These are phyloP conservation scores for Mallotus repandus DNA, from an alignment of 441 rosid species.

Conservation along the genomic window DNA sequence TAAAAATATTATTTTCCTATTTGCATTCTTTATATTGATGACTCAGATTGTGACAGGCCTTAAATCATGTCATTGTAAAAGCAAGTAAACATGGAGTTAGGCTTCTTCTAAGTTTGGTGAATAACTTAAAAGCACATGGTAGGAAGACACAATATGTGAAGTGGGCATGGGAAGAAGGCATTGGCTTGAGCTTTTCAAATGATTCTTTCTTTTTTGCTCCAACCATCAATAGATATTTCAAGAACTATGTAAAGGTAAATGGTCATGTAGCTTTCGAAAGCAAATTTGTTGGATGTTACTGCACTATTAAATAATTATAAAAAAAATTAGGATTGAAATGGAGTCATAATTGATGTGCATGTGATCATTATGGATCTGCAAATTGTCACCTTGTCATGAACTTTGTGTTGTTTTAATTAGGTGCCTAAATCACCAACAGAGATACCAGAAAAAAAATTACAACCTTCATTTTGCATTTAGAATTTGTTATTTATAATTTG, in stretches of 20 bases:
- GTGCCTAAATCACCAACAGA: no score
- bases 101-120: slow-evolving; percentile 79
- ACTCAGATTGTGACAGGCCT: slow-evolving; percentile 51
- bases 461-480: no score
- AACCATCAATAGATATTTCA: slow-evolving; percentile 80
- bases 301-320: not conserved
- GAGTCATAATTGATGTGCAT: no score
- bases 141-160: slow-evolving; percentile 91
- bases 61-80: slow-evolving; percentile 89
- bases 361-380: no score
- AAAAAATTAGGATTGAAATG: not conserved
- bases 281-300: not conserved
- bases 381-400: no score
- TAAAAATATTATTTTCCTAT: no score
- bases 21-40: slow-evolving; percentile 12
- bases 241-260: slow-evolving; percentile 64
- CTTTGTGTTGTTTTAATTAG: no score
- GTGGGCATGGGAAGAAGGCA: slow-evolving; percentile 96
- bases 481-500: no score
- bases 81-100: slow-evolving; percentile 66
- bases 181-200: slow-evolving; percentile 84
- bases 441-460: no score
- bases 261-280: slow-evolving; percentile 5
- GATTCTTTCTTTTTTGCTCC: slow-evolving; percentile 98
- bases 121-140: slow-evolving; percentile 83